Evolutionary conservation across 2,329 filamentous ascomycete genomes (phyloP).

Genomic region (Diaporthe ampelina): DNA sequence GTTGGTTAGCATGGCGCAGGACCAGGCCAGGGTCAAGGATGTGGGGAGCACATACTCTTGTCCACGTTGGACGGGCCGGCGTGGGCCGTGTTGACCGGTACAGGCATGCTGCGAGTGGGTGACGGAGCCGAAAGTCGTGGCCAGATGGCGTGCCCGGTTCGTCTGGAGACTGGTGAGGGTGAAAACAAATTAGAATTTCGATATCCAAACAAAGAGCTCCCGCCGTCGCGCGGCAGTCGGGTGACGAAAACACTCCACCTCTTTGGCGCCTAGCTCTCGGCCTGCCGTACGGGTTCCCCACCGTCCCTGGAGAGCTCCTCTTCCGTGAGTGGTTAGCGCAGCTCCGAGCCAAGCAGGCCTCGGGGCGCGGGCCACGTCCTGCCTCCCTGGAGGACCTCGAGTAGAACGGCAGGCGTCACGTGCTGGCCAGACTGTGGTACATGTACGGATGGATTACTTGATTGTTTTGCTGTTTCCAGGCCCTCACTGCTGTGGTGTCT

Average conservation of each 20-base stretch:
- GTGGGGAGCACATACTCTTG: conserved; percentile 60
- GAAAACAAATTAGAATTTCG: not conserved
- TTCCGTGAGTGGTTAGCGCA: conserved; percentile 26
- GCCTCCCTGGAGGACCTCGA: not conserved
- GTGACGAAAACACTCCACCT: conserved; percentile 31
- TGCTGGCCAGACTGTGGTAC: not conserved
- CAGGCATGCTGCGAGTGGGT: conserved; percentile 49
- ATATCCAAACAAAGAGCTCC: conserved; percentile 20
- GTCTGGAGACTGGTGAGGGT: not conserved
- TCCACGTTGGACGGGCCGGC: conserved; percentile 66
- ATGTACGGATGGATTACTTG: not conserved
- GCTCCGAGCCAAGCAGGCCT: not conserved
- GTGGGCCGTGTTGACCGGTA: conserved; percentile 48
- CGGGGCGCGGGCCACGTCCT: conserved; percentile 9
- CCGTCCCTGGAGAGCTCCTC: conserved; percentile 22
- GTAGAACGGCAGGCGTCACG: conserved; percentile 9
- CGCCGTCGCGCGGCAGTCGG: conserved; percentile 8
- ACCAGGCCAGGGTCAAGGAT: not conserved
- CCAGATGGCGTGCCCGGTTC: not conserved
- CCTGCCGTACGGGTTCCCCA: conserved; percentile 12
- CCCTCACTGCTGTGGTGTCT: not conserved
- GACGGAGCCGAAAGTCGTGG: not conserved
- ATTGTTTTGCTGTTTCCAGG: not conserved
- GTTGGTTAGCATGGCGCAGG: conserved; percentile 40
- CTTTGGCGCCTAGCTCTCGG: conserved; percentile 8